These are phyloP conservation scores for Tremella mesenterica DNA, from an alignment of 768 basidiomycete genomes.

Conservation along the genomic window DNA sequence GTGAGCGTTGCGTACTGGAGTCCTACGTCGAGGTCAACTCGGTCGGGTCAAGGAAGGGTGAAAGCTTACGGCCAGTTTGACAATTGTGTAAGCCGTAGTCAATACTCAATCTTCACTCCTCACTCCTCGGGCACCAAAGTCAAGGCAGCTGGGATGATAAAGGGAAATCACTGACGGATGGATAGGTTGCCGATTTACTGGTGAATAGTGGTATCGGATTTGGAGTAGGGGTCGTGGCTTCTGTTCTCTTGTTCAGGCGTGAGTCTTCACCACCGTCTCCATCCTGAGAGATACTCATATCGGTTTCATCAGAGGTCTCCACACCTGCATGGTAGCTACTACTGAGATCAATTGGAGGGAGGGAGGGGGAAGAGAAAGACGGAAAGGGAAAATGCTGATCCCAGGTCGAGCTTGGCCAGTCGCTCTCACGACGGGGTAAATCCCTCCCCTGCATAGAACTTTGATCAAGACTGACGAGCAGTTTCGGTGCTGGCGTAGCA, in stretches of 20 bases:
- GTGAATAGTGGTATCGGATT: conserved; percentile 46
- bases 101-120: conserved; percentile 1
- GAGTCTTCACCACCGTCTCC: conserved; percentile 11
- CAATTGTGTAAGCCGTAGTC: conserved; percentile 39
- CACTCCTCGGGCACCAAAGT: too few species aligned
- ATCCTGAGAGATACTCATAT: background rate
- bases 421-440: conserved; percentile 44
- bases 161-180: background rate
- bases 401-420: conserved; percentile 45
- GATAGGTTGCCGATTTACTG: conserved; percentile 42
- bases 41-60: background rate
- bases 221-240: conserved; percentile 46
- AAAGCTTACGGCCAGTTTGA: conserved; percentile 31
- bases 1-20: conserved; percentile 46
- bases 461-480: conserved; percentile 7
- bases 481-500: conserved; percentile 44
- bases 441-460: background rate
- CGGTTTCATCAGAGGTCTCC: background rate
- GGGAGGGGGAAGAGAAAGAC: too few species aligned
- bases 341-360: too few species aligned
- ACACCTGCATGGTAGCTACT: background rate
- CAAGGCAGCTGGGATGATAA: background rate
- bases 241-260: conserved; percentile 45
- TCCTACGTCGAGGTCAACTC: background rate
- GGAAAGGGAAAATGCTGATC: too few species aligned